Evolutionary conservation across 768 basidiomycete genomes (phyloP), one percentile per base, ranked within the genome.

Genomic region (Dacryopinax primogenitus): DNA sequence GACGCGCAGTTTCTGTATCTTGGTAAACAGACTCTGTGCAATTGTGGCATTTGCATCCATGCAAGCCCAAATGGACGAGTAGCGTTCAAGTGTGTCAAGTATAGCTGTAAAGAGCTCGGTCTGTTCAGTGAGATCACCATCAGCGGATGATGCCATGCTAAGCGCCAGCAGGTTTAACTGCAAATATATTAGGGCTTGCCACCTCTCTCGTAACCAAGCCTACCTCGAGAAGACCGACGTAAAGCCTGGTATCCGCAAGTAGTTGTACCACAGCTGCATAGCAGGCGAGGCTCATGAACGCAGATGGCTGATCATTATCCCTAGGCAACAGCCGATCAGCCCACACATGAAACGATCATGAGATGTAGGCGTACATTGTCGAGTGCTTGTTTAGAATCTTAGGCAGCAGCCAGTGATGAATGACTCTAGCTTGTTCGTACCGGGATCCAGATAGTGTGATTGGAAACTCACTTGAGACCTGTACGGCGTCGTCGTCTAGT

Each of bases 331-430:
- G 39, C 36, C 32, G 63, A 45, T 30, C 51, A 44, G 23, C 64
- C 32, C 26, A 37, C 7, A 37, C 63, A 45, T 28, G 64, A 63
- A 30, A 33, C 12, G 13, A 33, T 1, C 13, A 32, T 35, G 35
- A 63, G 21, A 33, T 9, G 23, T 34, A 34, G 23, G 30, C 39
- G 44, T 33, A 67, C 67, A 58, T 67, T 21, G 63, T 66, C 13
- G 86, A 74, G 65, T 79, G 75, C 67, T 82, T 84, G 13, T 58
- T 58, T 68, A 80, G 80, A 41, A 87, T 78, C 28, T 84, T 76
- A 1, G 89, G 90, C n/a, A 88, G 72, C 33, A 92, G 76, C 90
- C 90, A 92, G 61, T 83, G 81, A 64, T 78, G 79, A 64, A 90
- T 80, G 9, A 82, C 82, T 69, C 85, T 79, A 36, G 88, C 82